phyloP scores from a whole-genome alignment of 768 basidiomycete genomes.

The Russula sp. region DNA sequence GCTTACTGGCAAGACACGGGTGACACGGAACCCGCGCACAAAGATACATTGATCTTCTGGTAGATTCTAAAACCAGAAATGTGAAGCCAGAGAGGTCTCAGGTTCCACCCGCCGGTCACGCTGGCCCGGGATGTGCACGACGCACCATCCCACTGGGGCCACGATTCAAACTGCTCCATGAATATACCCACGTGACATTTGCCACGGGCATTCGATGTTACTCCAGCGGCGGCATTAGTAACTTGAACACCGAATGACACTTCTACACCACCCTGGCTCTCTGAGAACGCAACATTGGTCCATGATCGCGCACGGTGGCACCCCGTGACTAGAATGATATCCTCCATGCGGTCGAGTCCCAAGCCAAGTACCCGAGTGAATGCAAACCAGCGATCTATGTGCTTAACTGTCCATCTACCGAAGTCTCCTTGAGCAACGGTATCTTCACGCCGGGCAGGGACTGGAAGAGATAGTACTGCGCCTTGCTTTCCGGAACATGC shows the following conservation, averaged over 20 bases:
- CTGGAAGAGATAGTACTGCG: not conserved
- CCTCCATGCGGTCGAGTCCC: not conserved
- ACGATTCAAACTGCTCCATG: not conserved
- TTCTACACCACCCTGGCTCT: not conserved
- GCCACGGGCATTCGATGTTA: not conserved
- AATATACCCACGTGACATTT: not conserved
- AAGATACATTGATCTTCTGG: not conserved
- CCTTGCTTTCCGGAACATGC: not conserved
- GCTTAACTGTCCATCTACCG: not conserved
- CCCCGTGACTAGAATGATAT: not conserved
- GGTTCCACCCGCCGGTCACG: not conserved
- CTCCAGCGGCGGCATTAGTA: not conserved
- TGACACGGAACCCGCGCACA: not conserved
- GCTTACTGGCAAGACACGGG: not conserved
- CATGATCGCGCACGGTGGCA: not conserved
- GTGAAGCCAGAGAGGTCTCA: not conserved
- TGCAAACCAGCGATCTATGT: not conserved
- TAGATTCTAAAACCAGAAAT: not conserved
- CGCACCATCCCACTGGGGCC: not conserved
- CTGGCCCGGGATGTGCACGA: not conserved
- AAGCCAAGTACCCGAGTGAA: not conserved
- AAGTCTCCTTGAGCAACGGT: not conserved
- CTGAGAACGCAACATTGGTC: not conserved
- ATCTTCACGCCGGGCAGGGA: not conserved
- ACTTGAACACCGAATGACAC: conserved; percentile 2